Conservation (phyloP, 148 eudicot genomes). For the Polygonum maritimum region DNA sequence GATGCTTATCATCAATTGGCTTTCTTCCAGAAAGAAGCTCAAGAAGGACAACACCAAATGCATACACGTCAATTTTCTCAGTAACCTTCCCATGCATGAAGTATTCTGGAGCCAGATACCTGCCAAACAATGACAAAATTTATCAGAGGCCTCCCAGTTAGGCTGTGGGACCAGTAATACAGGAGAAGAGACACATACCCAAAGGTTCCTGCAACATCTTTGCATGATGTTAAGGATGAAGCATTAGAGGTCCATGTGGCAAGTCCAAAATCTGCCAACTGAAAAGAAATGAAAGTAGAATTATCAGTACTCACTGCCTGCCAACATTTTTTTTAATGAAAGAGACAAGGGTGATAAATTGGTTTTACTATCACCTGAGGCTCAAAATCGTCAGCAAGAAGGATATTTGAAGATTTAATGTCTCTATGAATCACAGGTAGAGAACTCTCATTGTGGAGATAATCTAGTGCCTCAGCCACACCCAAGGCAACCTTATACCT, state of each 20-base stretch:
- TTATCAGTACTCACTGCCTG: background rate
- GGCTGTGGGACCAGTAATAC: background rate
- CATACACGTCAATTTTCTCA: slow-evolving; percentile 44
- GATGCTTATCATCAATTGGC: slow-evolving; percentile 35
- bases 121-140: slow-evolving; percentile 8
- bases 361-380: slow-evolving; percentile 51
- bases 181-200: slow-evolving; percentile 44
- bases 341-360: background rate
- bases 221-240: slow-evolving; percentile 41
- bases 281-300: slow-evolving; percentile 14
- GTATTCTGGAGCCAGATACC: slow-evolving; percentile 53
- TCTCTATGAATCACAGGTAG: slow-evolving; percentile 84
- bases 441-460: slow-evolving; percentile 50
- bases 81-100: slow-evolving; percentile 56
- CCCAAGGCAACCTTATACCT: slow-evolving; percentile 81
- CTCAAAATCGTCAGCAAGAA: slow-evolving; percentile 69
- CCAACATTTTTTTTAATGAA: background rate
- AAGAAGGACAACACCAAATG: slow-evolving; percentile 51
- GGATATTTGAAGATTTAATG: slow-evolving; percentile 83
- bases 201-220: slow-evolving; percentile 91
- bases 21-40: slow-evolving; percentile 53
- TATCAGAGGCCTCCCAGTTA: background rate
- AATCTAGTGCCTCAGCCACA: slow-evolving; percentile 83
- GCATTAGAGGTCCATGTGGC: slow-evolving; percentile 64
- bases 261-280: slow-evolving; percentile 96